Evolutionary conservation across 441 rosid species (phyloP).

Genomic region (Pelargonium citronellum): DNA sequence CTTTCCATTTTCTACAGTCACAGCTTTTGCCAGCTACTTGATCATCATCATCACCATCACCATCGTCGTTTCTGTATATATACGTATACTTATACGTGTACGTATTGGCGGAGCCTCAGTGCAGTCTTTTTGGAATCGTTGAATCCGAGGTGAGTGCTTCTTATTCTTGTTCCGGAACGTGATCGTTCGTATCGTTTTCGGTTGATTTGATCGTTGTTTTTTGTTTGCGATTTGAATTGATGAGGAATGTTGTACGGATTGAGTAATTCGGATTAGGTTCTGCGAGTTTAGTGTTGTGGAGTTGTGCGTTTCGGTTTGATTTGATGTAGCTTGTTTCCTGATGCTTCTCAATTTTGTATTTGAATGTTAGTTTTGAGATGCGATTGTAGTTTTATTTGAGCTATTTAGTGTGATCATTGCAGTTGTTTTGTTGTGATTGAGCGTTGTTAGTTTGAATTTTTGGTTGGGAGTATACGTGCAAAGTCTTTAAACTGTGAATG

Average conservation of each 20-base stretch:
- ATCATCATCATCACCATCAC: neutral
- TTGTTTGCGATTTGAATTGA: neutral
- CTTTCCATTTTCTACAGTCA: neutral
- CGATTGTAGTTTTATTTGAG: neutral
- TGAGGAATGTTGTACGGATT: neutral
- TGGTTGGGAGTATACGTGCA: too few species aligned
- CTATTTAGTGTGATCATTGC: neutral
- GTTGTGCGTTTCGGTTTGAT: neutral
- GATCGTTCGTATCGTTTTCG: neutral
- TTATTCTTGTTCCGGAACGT: neutral
- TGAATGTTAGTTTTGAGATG: neutral
- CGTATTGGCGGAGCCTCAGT: neutral
- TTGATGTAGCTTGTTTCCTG: too few species aligned
- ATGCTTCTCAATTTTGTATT: too few species aligned
- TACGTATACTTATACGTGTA: neutral
- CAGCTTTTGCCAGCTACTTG: neutral
- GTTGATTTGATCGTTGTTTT: neutral
- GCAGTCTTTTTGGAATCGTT: neutral
- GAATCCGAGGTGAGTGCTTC: slow-evolving; percentile 8
- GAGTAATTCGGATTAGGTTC: neutral
- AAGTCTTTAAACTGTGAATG: too few species aligned
- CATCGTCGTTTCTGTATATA: neutral
- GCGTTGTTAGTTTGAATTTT: neutral
- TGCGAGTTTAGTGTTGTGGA: neutral
- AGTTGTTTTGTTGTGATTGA: neutral